Percentiles rank a stretch among this genome's conserved stretches.
Conservation (phyloP, 2,329 filamentous ascomycete genomes). For the Penicillium concentricum region DNA sequence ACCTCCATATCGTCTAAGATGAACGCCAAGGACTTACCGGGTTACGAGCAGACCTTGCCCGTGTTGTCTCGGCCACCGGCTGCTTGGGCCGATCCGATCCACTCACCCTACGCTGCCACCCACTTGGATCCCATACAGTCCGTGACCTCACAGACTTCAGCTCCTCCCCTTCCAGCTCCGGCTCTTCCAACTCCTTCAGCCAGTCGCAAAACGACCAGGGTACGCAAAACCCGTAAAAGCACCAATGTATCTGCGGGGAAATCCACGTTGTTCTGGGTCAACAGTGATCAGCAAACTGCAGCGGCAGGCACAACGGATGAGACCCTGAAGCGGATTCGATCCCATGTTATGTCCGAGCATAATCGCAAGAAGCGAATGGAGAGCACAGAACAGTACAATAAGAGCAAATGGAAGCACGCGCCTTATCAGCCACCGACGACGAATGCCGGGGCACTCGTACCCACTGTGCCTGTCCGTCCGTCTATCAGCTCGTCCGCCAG, state of each 20-base stretch:
- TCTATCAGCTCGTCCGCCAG: constrained; percentile 1
- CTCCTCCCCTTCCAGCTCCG: constrained; percentile 1
- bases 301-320: constrained; percentile 38
- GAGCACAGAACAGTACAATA: constrained; percentile 40
- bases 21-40: constrained; percentile 29
- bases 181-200: constrained; percentile 5
- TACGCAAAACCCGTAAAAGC: constrained; percentile 37
- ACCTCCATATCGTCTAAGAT: constrained; percentile 17
- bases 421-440: constrained; percentile 35
- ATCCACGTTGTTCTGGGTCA: constrained; percentile 43
- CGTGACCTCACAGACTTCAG: neutral
- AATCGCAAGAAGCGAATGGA: constrained; percentile 44
- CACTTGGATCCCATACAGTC: constrained; percentile 2
- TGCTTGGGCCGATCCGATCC: constrained; percentile 21
- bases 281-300: constrained; percentile 40
- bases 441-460: constrained; percentile 12
- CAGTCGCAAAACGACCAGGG: constrained; percentile 26
- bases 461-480: constrained; percentile 5
- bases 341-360: constrained; percentile 45
- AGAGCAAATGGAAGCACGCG: constrained; percentile 39
- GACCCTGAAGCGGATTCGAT: constrained; percentile 43
- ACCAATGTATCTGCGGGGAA: constrained; percentile 30
- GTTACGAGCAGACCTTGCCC: constrained; percentile 31
- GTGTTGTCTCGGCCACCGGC: constrained; percentile 25
- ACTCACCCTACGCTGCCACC: constrained; percentile 8